A percentile compares a stretch with the other conserved stretches of the same genome.
Evolutionary conservation across 2,329 filamentous ascomycete genomes (phyloP).

Genomic region (Penicillium sp.): DNA sequence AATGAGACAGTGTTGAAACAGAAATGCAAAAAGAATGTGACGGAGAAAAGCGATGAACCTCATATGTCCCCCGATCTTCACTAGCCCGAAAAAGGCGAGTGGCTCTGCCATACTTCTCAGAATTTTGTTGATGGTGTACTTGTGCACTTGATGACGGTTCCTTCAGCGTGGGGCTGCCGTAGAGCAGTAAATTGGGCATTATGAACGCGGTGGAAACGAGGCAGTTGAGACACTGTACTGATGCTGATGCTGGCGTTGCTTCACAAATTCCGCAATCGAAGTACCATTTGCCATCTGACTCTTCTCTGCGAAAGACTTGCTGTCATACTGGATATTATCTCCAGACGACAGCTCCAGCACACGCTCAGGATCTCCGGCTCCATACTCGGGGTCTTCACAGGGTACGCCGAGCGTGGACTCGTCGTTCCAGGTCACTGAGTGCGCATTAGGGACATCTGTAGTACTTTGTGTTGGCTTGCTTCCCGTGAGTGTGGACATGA

Average conservation of each 20-base stretch:
- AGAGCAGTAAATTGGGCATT: background rate
- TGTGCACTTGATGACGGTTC: too few relatives aligned
- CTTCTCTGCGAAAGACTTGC: conserved; percentile 24
- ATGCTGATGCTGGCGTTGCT: conserved; percentile 12
- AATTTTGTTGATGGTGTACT: background rate
- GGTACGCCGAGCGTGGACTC: conserved; percentile 34
- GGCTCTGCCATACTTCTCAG: background rate
- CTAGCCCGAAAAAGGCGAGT: background rate
- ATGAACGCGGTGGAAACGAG: conserved; percentile 8
- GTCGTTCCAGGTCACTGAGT: conserved; percentile 34
- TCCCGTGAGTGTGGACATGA: conserved; percentile 34
- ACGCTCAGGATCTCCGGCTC: conserved; percentile 29
- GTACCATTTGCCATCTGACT: conserved; percentile 6
- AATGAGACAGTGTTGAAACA: conserved; percentile 6
- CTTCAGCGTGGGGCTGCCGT: too few relatives aligned
- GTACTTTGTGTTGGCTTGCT: conserved; percentile 23
- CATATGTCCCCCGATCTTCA: background rate
- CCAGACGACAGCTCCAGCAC: conserved; percentile 28
- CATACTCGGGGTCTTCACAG: conserved; percentile 35
- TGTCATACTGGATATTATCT: conserved; percentile 13
- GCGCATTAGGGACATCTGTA: conserved; percentile 20
- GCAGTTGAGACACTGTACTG: conserved; percentile 10
- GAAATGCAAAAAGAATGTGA: background rate
- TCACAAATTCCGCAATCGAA: conserved; percentile 15
- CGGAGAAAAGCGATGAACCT: background rate